Conservation (phyloP, 495 filamentous ascomycete genomes). For the Pseudoneurospora amorphoporcata region DNA sequence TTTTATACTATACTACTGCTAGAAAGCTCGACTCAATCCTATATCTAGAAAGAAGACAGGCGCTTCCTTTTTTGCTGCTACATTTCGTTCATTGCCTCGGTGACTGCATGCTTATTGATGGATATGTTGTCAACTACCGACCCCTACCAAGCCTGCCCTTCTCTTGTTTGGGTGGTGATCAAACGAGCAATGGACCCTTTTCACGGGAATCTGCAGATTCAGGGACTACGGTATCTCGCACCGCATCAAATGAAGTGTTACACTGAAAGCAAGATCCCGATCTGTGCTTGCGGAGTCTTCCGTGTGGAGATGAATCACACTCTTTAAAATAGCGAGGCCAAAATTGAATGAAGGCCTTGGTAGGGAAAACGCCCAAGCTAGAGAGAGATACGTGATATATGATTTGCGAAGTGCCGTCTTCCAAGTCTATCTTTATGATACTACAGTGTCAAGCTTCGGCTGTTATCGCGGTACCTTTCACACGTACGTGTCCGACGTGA, state of each 20-base stretch:
- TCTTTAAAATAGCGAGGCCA: too few relatives aligned
- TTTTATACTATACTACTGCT: background rate
- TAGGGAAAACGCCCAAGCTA: too few relatives aligned
- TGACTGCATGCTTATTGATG: background rate
- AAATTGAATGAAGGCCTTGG: too few relatives aligned
- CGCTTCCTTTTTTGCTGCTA: background rate
- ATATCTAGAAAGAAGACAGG: slow-evolving; percentile 1
- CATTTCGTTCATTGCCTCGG: background rate
- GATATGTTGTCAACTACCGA: background rate
- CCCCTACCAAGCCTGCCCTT: background rate
- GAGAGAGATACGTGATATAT: too few relatives aligned
- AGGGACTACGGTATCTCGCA: background rate
- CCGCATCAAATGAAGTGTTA: background rate
- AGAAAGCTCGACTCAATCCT: background rate
- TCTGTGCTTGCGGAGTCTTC: background rate
- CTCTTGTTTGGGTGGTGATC: background rate
- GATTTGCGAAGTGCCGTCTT: too few relatives aligned
- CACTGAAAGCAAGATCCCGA: background rate
- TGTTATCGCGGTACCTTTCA: too few relatives aligned
- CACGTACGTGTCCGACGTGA: too few relatives aligned
- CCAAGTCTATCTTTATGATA: too few relatives aligned
- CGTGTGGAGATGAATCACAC: background rate
- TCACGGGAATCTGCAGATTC: background rate
- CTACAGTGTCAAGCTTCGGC: too few relatives aligned
- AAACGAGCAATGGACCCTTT: background rate